Evolutionary conservation across 1,284 basidiomycete genomes (phyloP), one percentile per base, ranked within the genome.

Genomic region (Bondarzewia mesenterica): DNA sequence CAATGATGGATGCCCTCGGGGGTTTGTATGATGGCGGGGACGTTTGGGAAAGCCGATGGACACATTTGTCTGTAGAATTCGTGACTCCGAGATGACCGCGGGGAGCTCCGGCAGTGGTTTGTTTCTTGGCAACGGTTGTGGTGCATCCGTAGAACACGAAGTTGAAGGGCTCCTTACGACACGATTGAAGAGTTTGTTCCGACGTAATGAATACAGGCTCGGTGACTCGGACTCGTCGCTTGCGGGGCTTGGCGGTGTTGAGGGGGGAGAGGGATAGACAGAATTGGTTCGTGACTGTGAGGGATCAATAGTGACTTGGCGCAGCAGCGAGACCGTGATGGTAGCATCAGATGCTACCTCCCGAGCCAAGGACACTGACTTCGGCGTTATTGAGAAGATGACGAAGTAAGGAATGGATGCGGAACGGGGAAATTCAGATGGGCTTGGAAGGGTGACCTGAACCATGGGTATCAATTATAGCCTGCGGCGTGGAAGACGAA

Each of bases 331-430:
- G 8, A 85, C 73, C 14, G 75, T 74, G 45, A 85, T 77, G 15
- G 81, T 82, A 12, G 84, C 80, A 61, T 85, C 82, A 3, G 78
- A 60, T 7, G 82, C 77, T 29, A 86, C 81, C 57, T 86, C 82
- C 46, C 71, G 73, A 6, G 78, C 72, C 36, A 85, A 64, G 15
- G 63, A 56, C 1, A 67, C 60, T 15, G 75, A 80, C 35, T 76
- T 70, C 15, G 78, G 76, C 6, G 64, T 74, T 18, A 84, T 85
- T 12, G 76, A 75, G 61, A 85, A 86, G 22, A 85, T 78, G 40
- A 85, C 81, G 57, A 79, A 86, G 58, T 78, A 85, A 21, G 82
- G 76, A 47, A 86, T 73, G 22, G 72, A 72, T 12, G 71, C 72
- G 26, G 69, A 61, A 10, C 82, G 79, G 53, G 75, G 68, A 63